A percentile compares a stretch with the other conserved stretches of the same genome.
phyloP scores from a whole-genome alignment of 352 stramenopile genomes.

The Pythium brachiatum region DNA sequence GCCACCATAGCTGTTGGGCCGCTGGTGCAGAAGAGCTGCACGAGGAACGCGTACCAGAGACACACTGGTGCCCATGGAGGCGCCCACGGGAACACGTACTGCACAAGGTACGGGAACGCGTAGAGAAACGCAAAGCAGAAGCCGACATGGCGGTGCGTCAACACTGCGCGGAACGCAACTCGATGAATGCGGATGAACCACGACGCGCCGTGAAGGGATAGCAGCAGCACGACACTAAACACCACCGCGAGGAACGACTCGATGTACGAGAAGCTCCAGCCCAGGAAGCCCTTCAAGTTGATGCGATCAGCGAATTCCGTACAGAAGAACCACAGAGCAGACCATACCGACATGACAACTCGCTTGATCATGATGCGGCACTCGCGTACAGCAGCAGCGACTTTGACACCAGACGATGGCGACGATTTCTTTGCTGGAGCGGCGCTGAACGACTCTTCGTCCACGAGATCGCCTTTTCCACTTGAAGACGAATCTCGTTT shows the following conservation, averaged over 20 bases:
- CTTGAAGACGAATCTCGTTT: slow-evolving; percentile 45
- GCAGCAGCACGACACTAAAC: slow-evolving; percentile 63
- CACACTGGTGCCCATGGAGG: slow-evolving; percentile 86
- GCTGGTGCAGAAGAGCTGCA: slow-evolving; percentile 86
- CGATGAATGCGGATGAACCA: slow-evolving; percentile 82
- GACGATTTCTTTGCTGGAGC: slow-evolving; percentile 3
- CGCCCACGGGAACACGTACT: slow-evolving; percentile 87
- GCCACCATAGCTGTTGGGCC: slow-evolving; percentile 83
- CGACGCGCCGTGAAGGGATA: slow-evolving; percentile 66
- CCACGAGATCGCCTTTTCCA: slow-evolving; percentile 34
- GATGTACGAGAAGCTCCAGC: slow-evolving; percentile 46
- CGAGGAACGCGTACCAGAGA: slow-evolving; percentile 88
- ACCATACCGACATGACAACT: slow-evolving; percentile 8
- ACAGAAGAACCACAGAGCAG: slow-evolving; percentile 18
- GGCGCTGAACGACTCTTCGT: slow-evolving; percentile 24
- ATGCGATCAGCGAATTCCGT: slow-evolving; percentile 30
- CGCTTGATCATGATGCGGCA: slow-evolving; percentile 8
- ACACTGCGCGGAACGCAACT: slow-evolving; percentile 74
- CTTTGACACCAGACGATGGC: not conserved
- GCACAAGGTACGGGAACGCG: slow-evolving; percentile 81
- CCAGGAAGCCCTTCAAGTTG: slow-evolving; percentile 47
- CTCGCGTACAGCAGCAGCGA: slow-evolving; percentile 7
- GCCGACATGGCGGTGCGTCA: slow-evolving; percentile 83
- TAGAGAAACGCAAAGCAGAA: slow-evolving; percentile 89
- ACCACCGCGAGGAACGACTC: slow-evolving; percentile 65